Evolutionary conservation across 176 grass and related monocot species (phyloP).

Genomic region (Microstegium vimineum): DNA sequence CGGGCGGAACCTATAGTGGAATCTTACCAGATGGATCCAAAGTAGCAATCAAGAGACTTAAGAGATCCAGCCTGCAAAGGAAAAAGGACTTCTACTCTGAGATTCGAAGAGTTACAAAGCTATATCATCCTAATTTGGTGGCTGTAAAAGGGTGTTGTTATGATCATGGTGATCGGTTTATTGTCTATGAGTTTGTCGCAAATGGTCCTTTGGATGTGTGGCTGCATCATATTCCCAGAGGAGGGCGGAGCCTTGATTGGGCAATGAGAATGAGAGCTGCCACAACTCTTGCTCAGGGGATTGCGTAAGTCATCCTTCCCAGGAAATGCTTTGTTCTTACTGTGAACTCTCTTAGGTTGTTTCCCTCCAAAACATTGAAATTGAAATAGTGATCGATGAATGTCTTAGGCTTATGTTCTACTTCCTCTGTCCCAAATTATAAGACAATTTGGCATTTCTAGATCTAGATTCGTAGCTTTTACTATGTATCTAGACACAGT

Average conservation of each 20-base stretch:
- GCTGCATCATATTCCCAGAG: constrained; percentile 91
- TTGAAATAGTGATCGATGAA: not conserved
- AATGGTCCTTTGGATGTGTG: constrained; percentile 96
- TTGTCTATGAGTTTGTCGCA: constrained; percentile 94
- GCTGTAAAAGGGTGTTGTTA: constrained; percentile 94
- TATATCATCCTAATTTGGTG: constrained; percentile 93
- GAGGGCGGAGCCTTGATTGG: constrained; percentile 92
- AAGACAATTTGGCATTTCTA: too few relatives aligned
- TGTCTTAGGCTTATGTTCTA: not conserved
- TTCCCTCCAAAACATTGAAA: not conserved
- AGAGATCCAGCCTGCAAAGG: constrained; percentile 89
- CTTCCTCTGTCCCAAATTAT: too few relatives aligned
- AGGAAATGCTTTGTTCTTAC: not conserved
- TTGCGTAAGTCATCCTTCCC: constrained; percentile 70
- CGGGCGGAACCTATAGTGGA: constrained; percentile 88
- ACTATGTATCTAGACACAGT: too few relatives aligned
- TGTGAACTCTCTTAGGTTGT: not conserved
- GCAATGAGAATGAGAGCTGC: constrained; percentile 93
- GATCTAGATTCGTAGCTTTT: too few relatives aligned
- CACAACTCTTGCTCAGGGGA: constrained; percentile 94
- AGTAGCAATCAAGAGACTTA: constrained; percentile 90
- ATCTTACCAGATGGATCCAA: constrained; percentile 77
- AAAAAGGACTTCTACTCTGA: constrained; percentile 99
- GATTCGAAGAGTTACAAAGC: constrained; percentile 86
- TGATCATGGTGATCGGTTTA: constrained; percentile 92